A percentile compares a stretch with the other conserved stretches of the same genome.
phyloP scores from a whole-genome alignment of 305 asterid species.

The Solanum chacoense region DNA sequence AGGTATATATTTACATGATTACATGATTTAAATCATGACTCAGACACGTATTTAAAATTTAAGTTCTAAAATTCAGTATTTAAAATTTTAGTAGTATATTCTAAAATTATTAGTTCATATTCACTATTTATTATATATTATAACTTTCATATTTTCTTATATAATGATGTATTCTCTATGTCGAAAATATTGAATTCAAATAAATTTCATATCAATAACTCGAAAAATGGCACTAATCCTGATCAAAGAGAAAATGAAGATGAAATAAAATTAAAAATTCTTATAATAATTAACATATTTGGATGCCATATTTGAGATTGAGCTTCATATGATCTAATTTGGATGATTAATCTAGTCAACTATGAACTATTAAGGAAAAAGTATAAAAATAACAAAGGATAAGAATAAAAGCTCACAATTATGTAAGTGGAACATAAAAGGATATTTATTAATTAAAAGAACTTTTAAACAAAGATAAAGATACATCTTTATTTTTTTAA shows the following conservation, averaged over 20 bases:
- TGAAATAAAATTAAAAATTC: background rate
- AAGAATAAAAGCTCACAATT: background rate
- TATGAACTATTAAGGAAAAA: background rate
- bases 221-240: background rate
- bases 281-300: background rate
- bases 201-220: background rate
- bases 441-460: background rate
- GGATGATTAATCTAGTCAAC: background rate
- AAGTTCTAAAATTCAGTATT: background rate
- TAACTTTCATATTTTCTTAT: background rate
- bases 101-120: background rate
- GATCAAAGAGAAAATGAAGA: background rate
- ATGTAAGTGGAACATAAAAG: background rate
- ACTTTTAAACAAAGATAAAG: background rate
- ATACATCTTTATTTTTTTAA: background rate
- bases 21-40: background rate
- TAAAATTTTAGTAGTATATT: background rate
- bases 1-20: background rate
- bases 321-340: background rate
- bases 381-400: background rate
- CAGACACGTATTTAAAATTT: background rate
- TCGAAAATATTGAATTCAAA: background rate
- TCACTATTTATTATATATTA: background rate
- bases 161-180: background rate
- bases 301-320: background rate